Percentiles rank a stretch among this genome's conserved stretches.
Conservation (phyloP, 331 rosid species). For the Stylosanthes scabra region DNA sequence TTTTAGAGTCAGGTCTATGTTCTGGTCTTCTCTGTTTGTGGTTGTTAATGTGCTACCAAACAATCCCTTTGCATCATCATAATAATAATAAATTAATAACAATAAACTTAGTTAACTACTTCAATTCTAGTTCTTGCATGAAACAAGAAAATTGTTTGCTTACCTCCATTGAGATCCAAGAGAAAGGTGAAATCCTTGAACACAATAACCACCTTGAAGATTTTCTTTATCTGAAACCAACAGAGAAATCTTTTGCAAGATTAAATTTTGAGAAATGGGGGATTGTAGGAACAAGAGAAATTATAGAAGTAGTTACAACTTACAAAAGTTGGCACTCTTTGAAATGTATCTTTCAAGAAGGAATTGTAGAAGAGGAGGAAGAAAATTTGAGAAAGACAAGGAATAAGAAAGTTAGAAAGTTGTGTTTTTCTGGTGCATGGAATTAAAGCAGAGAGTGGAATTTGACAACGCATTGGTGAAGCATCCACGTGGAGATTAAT, state of each 20-base stretch:
- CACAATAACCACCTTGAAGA: not conserved
- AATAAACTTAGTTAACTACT: too few relatives aligned
- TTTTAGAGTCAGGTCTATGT: conserved; percentile 57
- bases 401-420: too few relatives aligned
- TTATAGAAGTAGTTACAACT: not conserved
- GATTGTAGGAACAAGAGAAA: not conserved
- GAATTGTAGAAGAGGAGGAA: not conserved
- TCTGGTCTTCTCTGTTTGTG: conserved; percentile 7
- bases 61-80: conserved; percentile 28
- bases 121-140: too few relatives aligned
- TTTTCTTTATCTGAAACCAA: not conserved
- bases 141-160: not conserved
- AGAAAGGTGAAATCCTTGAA: conserved; percentile 4
- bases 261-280: not conserved
- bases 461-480: not conserved
- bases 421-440: too few relatives aligned
- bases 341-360: not conserved
- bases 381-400: too few relatives aligned
- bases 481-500: not conserved
- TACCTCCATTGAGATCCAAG: conserved; percentile 44
- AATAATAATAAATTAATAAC: too few relatives aligned
- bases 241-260: not conserved
- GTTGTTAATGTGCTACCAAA: conserved; percentile 16
- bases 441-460: not conserved
- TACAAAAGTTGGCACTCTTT: not conserved